phyloP scores from a whole-genome alignment of 2,329 filamentous ascomycete genomes.

The Calonectria montana region DNA sequence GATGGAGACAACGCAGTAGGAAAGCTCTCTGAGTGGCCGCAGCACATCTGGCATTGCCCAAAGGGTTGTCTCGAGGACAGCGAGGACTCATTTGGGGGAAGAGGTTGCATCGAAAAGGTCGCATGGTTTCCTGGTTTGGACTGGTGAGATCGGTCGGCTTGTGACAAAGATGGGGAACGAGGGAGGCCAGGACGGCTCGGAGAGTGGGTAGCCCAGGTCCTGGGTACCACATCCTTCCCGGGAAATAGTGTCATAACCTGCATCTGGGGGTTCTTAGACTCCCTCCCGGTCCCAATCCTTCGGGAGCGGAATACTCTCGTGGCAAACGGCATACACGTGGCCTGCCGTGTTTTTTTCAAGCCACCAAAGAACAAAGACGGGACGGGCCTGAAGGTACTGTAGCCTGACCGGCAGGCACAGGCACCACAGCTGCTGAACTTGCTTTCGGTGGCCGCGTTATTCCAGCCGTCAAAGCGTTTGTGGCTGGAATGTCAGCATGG shows the following conservation, averaged over 20 bases:
- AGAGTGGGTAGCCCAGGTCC: not conserved
- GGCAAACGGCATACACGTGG: slow-evolving; percentile 9
- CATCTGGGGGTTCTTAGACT: not conserved
- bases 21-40: slow-evolving; percentile 1
- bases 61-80: not conserved
- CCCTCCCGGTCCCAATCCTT: not conserved
- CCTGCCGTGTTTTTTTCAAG: not conserved
- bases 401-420: not conserved
- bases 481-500: slow-evolving; percentile 11
- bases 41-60: not conserved
- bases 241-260: not conserved
- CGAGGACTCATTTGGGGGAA: not conserved
- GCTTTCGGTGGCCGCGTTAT: not conserved
- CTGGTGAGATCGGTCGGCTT: slow-evolving; percentile 15
- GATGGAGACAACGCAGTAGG: not conserved
- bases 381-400: slow-evolving; percentile 3
- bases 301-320: slow-evolving; percentile 2
- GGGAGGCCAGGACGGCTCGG: not conserved
- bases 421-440: not conserved
- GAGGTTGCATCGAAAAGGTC: not conserved
- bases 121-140: not conserved
- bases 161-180: slow-evolving; percentile 8
- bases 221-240: slow-evolving; percentile 1
- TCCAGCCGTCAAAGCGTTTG: slow-evolving; percentile 8
- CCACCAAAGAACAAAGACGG: not conserved